phyloP scores from a whole-genome alignment of 2,329 filamentous ascomycete genomes.

The Raffaelea deltoideospora region DNA sequence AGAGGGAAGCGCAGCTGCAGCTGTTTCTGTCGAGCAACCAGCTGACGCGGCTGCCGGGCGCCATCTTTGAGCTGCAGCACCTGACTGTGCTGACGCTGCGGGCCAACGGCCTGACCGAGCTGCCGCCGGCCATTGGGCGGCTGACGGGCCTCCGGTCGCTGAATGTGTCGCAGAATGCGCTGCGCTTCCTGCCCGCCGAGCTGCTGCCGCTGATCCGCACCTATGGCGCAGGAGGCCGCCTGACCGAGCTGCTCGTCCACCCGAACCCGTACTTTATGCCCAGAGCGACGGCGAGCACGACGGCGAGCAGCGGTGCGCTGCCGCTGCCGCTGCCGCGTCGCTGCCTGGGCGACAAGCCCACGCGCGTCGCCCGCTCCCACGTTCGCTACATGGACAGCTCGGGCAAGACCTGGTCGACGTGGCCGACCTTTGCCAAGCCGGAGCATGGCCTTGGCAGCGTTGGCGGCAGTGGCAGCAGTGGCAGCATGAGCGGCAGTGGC shows the following conservation, averaged over 20 bases:
- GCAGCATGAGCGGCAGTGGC: too few relatives aligned
- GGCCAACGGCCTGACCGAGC: conserved; percentile 43
- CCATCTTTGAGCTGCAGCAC: conserved; percentile 45
- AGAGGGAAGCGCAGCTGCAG: conserved; percentile 41
- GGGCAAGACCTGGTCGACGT: conserved; percentile 3
- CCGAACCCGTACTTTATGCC: conserved; percentile 46
- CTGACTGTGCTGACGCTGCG: conserved; percentile 52
- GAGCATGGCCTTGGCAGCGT: too few relatives aligned
- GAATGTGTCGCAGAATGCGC: conserved; percentile 49
- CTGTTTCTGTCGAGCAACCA: conserved; percentile 47
- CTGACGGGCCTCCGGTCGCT: conserved; percentile 44
- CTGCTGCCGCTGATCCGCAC: conserved; percentile 36
- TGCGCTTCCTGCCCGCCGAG: conserved; percentile 47
- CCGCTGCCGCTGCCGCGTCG: neutral
- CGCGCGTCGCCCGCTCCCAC: conserved; percentile 6
- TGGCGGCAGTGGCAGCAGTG: too few relatives aligned
- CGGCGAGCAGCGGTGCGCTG: neutral
- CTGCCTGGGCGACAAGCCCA: neutral
- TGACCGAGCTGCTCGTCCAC: conserved; percentile 38
- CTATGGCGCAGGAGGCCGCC: conserved; percentile 20
- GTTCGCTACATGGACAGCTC: conserved; percentile 9
- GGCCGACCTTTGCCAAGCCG: too few relatives aligned
- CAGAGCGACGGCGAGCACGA: neutral
- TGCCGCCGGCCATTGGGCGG: conserved; percentile 44
- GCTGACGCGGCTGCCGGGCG: conserved; percentile 38